Conservation (phyloP, 2,329 filamentous ascomycete genomes). For the Parastagonospora nodorum region DNA sequence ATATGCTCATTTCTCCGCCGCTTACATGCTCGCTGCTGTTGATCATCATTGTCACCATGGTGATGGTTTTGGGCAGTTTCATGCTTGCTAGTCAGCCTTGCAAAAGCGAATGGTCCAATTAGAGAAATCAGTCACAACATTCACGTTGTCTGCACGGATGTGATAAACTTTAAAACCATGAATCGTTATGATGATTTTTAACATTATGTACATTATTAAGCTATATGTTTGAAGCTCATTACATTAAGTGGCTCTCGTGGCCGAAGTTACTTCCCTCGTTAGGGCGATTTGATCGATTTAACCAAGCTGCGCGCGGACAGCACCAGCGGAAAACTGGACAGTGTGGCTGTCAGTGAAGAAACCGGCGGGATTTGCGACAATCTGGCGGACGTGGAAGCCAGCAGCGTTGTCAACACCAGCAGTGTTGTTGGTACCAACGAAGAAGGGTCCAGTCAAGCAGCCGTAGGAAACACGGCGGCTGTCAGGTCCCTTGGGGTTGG, state of each 20-base stretch:
- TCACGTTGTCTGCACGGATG: background rate
- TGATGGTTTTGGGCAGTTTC: too few species aligned
- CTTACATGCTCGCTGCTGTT: too few species aligned
- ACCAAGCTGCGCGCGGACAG: slow-evolving; percentile 55
- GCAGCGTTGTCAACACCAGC: slow-evolving; percentile 50
- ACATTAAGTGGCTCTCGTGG: background rate
- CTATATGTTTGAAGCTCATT: background rate
- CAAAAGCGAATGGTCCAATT: too few species aligned
- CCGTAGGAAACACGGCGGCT: slow-evolving; percentile 27
- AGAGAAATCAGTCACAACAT: background rate
- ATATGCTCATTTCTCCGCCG: too few species aligned
- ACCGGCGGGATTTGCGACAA: slow-evolving; percentile 55
- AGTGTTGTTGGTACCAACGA: slow-evolving; percentile 38
- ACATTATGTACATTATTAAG: background rate
- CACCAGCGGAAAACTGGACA: slow-evolving; percentile 55
- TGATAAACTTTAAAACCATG: too few species aligned
- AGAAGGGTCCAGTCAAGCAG: slow-evolving; percentile 37
- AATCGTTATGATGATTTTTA: background rate
- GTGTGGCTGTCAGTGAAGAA: slow-evolving; percentile 63
- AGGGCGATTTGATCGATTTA: background rate
- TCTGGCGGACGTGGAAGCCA: slow-evolving; percentile 57
- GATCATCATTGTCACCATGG: too few species aligned
- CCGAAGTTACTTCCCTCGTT: too few species aligned
- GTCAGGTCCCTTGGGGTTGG: slow-evolving; percentile 46
- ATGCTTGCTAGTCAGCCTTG: too few species aligned